Evolutionary conservation across 345 rosid genomes (phyloP), one percentile per base, ranked within the genome.

Genomic region (Gossypium mustelinum): DNA sequence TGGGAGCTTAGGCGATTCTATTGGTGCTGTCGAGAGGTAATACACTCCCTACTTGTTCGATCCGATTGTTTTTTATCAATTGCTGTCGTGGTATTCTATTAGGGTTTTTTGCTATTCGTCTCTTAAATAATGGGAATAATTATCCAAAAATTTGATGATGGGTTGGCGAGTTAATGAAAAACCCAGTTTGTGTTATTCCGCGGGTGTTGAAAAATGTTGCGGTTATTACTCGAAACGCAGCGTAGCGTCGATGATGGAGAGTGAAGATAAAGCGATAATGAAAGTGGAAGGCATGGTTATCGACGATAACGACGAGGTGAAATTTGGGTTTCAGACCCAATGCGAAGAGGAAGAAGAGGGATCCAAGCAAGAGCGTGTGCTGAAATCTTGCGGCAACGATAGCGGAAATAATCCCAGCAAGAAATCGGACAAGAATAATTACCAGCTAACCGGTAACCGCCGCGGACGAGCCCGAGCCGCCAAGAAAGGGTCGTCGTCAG

Each of bases 11-110:
- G 88, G 83, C 58, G 87, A 90, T 80, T 90, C 89, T 58, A 59
- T 80, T 59, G 92, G 90, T 74, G 85, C 83, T 74, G 71, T 82
- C 11, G 83, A 83, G 75, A 90, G 97, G 97, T 92, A 85, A 83
- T 76, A 75, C 20, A 76, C 63, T 66, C 50, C 16, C 70, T 69
- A 39, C 73, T 74, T 70, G 73, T 45, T 76, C 68, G 14, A 78
- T 74, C 83, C 77, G 45, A 60, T 73, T 78, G 52, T 41, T 52
- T 80, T 79, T 72, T 65, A 39, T 81, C 73, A 27, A 73, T 74
- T 81, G 59, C 71, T 57, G 59, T 77, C 80, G 58, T 59, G 57
- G 47, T 65, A 45, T n/a, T 61, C 65, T 64, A 82, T 89, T 89
- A 79, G 85, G 90, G 83, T 84, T 90, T 88, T 81, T 80, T 69